phyloP scores from a whole-genome alignment of 306 rosid species.

The Cicer chorassanicum region DNA sequence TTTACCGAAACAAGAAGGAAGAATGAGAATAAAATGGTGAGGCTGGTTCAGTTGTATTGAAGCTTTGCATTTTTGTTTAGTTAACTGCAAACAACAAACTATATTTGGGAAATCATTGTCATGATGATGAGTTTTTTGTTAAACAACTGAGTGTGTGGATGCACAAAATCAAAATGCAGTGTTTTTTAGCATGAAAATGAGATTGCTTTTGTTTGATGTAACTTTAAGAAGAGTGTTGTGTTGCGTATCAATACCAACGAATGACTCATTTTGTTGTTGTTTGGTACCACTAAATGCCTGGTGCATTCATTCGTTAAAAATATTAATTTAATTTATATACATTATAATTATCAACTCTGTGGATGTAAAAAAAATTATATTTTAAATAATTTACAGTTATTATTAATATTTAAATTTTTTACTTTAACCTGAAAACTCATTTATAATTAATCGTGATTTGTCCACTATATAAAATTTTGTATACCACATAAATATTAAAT shows the following conservation, averaged over 20 bases:
- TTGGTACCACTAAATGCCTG: not conserved
- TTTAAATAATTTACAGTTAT: no score
- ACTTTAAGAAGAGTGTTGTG: constrained; percentile 64
- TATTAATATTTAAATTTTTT: no score
- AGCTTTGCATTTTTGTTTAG: constrained; percentile 65
- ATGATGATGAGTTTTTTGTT: not conserved
- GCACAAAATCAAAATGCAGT: constrained; percentile 20
- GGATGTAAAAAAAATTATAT: no score
- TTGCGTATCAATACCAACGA: constrained; percentile 50
- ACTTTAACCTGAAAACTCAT: no score
- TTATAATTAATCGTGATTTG: no score
- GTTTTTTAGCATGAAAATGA: constrained; percentile 44
- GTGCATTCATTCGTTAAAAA: not conserved
- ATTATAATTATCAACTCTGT: no score
- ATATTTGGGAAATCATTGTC: constrained; percentile 10
- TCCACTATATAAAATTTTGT: no score
- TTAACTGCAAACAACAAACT: not conserved
- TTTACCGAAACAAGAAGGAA: constrained; percentile 60
- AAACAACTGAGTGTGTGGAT: constrained; percentile 11
- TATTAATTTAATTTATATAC: no score
- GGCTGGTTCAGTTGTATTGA: constrained; percentile 56
- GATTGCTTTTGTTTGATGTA: constrained; percentile 45
- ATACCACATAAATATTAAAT: no score
- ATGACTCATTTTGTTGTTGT: constrained; percentile 40
- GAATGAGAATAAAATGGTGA: constrained; percentile 61